These are phyloP conservation scores for Brasenia schreberi DNA, from an alignment of 164 flowering plant genomes.

Conservation along the genomic window DNA sequence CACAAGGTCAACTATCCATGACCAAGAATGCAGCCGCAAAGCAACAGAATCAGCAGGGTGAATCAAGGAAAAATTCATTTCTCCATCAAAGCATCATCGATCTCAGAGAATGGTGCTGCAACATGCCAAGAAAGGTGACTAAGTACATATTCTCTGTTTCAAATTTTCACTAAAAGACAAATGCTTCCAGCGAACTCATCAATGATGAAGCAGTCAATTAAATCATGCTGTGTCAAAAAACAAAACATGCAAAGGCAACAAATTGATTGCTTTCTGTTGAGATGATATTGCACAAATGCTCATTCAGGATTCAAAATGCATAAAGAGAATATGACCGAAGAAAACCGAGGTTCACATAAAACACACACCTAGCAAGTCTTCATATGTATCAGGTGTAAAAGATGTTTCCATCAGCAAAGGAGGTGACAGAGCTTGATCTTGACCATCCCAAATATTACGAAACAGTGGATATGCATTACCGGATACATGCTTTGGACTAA, in stretches of 20 bases:
- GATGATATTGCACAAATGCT: neutral
- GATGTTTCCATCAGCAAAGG: conserved; percentile 80
- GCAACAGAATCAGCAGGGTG: neutral
- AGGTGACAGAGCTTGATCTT: conserved; percentile 81
- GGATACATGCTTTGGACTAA: conserved; percentile 28
- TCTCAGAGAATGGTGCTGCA: conserved; percentile 83
- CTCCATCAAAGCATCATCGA: conserved; percentile 75
- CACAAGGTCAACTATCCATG: too few species aligned
- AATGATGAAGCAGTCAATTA: neutral
- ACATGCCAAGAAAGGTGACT: conserved; percentile 2
- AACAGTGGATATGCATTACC: conserved; percentile 33
- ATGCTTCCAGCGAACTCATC: neutral
- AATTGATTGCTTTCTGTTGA: neutral
- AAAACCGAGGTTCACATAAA: neutral
- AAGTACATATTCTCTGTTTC: neutral
- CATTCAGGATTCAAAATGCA: neutral
- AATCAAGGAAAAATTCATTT: conserved; percentile 16
- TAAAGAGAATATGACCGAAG: neutral
- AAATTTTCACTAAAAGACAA: neutral
- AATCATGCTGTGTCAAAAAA: neutral
- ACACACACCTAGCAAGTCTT: conserved; percentile 87
- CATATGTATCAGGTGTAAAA: conserved; percentile 58
- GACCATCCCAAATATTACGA: conserved; percentile 45
- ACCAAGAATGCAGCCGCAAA: neutral
- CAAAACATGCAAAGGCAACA: neutral